Conservation (phyloP, 2,329 filamentous ascomycete species). For the Zopfia rhizophila region DNA sequence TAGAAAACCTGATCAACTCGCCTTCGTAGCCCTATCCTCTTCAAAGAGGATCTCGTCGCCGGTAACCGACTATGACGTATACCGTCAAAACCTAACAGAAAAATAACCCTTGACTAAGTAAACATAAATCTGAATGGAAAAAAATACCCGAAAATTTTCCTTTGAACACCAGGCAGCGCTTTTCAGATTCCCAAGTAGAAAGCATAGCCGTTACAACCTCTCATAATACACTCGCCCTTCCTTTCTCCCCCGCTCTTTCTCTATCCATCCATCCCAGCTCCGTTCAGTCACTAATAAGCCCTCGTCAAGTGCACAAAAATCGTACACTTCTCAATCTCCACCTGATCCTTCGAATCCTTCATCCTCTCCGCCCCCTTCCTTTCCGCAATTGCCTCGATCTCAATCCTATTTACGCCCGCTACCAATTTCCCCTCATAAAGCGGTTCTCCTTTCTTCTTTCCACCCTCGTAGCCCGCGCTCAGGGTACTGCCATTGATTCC, state of each 20-base stretch:
- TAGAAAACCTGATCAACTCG: too few species aligned
- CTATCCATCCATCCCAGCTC: neutral
- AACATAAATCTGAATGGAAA: too few species aligned
- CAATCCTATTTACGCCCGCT: conserved; percentile 79
- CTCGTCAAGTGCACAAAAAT: conserved; percentile 77
- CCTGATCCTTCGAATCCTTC: conserved; percentile 58
- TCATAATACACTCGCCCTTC: neutral
- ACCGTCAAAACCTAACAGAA: too few species aligned
- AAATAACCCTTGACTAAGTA: too few species aligned
- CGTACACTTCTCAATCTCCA: conserved; percentile 82
- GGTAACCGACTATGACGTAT: too few species aligned
- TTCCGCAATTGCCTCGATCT: conserved; percentile 80
- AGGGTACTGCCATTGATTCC: conserved; percentile 42
- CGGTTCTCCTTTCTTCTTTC: conserved; percentile 66
- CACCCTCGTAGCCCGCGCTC: conserved; percentile 36
- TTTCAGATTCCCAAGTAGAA: too few species aligned
- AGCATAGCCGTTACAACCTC: too few species aligned
- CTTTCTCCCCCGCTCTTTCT: neutral
- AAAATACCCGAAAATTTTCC: too few species aligned
- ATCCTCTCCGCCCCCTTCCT: conserved; percentile 47
- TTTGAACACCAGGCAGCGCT: neutral
- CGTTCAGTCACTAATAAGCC: conserved; percentile 21
- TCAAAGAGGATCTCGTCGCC: too few species aligned
- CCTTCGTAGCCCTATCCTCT: too few species aligned
- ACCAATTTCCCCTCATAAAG: conserved; percentile 79